Evolutionary conservation across 2,329 filamentous ascomycete species (phyloP), one percentile per base, ranked within the genome.

Genomic region (Diplodia corticola): DNA sequence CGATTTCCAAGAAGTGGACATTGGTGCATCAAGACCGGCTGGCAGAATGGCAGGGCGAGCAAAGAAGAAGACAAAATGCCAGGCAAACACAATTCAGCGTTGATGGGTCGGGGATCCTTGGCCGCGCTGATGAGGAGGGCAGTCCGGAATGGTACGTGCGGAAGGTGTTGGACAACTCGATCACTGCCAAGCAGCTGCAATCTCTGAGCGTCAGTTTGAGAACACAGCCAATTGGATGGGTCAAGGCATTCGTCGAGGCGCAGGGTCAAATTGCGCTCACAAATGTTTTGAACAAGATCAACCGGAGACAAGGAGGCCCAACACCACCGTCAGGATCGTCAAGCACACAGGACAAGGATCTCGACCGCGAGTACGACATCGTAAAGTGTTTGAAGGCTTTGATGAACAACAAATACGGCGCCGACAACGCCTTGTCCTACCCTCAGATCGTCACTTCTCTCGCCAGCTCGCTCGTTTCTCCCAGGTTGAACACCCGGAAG

Each of bases 371-470:
- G 80, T 98, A 98, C 76, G 95, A 98, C 75, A 97, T 99, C 69
- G 88, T 97, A 76, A 99, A 99, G 81, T 98, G 95, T 81, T 80
- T 99, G 67, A 98, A 98, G 82, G 93, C 93, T 35, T 81, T 98
- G 67, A 96, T 98, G 91, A 99, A 99, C 87, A 99, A 97, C 86
- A 97, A 97, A 77, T 98, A 96, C 77, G 95, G 95, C 68, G 95
- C 95, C 68, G 95, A 99, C 76, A 93, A 99, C 84, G 95, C 95
- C 20, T 83, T 99, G 66, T 84, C 88, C 68, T 93, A 98, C 75
- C 91, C 95, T 75, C 92, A 94, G 75, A 91, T 98, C 69, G 89
- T 97, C 69, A 88, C 96, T 66, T 91, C 95, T 1, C 84, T 99
- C 51, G 91, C 90, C 59, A 93, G 88, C 24, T 97, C 92, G 40